Conservation (phyloP, 352 stramenopile genomes). For the Pythium insidiosum region DNA sequence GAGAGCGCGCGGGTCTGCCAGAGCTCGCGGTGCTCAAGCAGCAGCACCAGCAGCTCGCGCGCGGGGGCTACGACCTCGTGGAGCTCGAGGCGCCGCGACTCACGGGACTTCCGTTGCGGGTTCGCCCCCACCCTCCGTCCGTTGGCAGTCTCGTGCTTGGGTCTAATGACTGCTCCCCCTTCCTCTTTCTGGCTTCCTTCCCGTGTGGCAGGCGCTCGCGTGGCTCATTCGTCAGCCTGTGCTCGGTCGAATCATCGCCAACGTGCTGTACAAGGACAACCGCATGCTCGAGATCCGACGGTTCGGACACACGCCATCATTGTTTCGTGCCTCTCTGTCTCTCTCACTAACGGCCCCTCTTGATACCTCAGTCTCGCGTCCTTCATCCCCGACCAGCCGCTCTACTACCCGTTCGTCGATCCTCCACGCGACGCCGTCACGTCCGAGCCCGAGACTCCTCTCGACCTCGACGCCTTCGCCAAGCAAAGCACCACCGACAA, state of each 20-base stretch:
- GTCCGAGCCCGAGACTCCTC: constrained; percentile 5
- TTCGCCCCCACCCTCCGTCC: constrained; percentile 16
- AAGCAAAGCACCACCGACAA: constrained; percentile 19
- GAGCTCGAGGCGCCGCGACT: constrained; percentile 39
- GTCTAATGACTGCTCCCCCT: too few species aligned
- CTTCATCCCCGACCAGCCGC: constrained; percentile 51
- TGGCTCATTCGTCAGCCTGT: constrained; percentile 35
- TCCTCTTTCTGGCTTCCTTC: too few species aligned
- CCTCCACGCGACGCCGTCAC: constrained; percentile 8
- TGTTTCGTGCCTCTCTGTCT: too few species aligned
- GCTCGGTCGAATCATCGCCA: constrained; percentile 36
- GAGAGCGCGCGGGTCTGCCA: constrained; percentile 35
- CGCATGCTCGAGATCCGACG: constrained; percentile 48
- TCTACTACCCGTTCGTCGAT: constrained; percentile 78
- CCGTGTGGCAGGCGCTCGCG: too few species aligned
- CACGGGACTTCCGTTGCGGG: constrained; percentile 36
- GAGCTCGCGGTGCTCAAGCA: constrained; percentile 23
- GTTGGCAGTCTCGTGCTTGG: too few species aligned
- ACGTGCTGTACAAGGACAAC: constrained; percentile 48
- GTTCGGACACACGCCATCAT: too few species aligned
- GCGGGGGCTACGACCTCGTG: constrained; percentile 39
- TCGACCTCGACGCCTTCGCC: constrained; percentile 10
- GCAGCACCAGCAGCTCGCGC: constrained; percentile 18
- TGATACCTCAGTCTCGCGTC: constrained; percentile 49
- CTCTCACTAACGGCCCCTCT: too few species aligned